Evolutionary conservation across 176 grass and related monocot genomes (phyloP), one percentile per base, ranked within the genome.

Genomic region (Oryza coarctata): DNA sequence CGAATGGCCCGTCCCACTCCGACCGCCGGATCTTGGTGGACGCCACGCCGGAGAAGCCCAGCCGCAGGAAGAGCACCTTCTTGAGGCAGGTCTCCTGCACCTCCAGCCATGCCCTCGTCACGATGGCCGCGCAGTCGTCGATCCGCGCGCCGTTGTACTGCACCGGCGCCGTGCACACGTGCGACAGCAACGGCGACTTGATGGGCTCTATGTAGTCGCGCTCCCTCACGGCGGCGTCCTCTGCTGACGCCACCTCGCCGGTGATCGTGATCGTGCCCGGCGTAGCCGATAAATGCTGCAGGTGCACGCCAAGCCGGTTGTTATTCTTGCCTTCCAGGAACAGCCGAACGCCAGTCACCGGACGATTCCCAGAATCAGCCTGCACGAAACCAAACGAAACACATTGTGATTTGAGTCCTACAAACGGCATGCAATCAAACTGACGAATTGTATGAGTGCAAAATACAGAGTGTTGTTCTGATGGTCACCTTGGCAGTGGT

Each of bases 31-130:
- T 97, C 88, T 78, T 97, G 68, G 85, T 94, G 28, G 77, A 86
- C 5, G 89, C 76, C 71, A 94, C 80, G 55, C 85, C 87, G 44
- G 94, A 92, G 87, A 94, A 97, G 17, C 87, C 92, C 1, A 94
- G 94, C 65, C 94, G 84, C n/a, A 97, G 89, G 85, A 87, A 94
- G 12, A 97, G 80, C 70, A 97, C 92, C 77, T 94, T 97, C 85
- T 64, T 97, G 47, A 94, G 58, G 70, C 94, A 87, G n/a, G 87
- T 68, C 71, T 97, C 94, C 25, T 78, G 85, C 86, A 97, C 94
- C 81, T 97, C 89, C 22, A 97, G 80, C 94, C 92, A 92, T 2
- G 94, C 94, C 52, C 85, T 87, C 34, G 94, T 94, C 80, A 97
- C 92, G 85, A 97, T 65, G 65, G 86, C 92, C 35, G 94, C 94